phyloP scores from a whole-genome alignment of 495 filamentous ascomycete species.

The Cercophora newfieldiana region DNA sequence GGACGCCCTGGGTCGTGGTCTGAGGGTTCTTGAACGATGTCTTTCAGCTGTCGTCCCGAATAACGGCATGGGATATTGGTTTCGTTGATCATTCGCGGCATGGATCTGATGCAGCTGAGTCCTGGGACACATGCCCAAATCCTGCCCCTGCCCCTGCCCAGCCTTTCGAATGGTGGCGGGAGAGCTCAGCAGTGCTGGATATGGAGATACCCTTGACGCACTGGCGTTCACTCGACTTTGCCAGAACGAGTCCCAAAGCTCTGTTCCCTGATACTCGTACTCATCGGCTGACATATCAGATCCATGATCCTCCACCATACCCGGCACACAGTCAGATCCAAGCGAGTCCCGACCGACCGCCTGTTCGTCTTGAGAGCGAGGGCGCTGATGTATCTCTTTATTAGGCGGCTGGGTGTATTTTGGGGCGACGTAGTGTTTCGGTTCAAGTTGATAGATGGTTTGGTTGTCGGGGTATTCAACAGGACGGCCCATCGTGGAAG shows the following conservation, averaged over 20 bases:
- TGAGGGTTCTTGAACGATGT: conserved; percentile 12
- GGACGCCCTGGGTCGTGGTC: conserved; percentile 16
- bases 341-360: conserved; percentile 23
- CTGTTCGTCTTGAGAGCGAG: neutral
- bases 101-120: neutral
- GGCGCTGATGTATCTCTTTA: conserved; percentile 4
- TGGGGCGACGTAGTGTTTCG: conserved; percentile 6
- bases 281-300: conserved; percentile 34
- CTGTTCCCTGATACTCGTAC: conserved; percentile 23
- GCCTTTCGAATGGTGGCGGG: neutral
- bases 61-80: conserved; percentile 9
- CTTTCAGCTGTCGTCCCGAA: conserved; percentile 4
- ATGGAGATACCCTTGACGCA: conserved; percentile 2
- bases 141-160: neutral
- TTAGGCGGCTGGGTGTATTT: conserved; percentile 25
- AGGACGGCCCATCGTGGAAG: conserved; percentile 16
- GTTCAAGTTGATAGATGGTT: conserved; percentile 3
- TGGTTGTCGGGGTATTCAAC: conserved; percentile 1
- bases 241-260: conserved; percentile 32
- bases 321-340: conserved; percentile 27
- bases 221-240: conserved; percentile 7
- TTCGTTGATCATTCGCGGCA: conserved; percentile 6
- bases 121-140: neutral
- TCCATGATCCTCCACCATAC: conserved; percentile 33
- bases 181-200: conserved; percentile 19